Percentiles rank a stretch among this genome's conserved stretches.
Evolutionary conservation across 148 eudicot species (phyloP).

Genomic region (Suaeda aralocaspica): DNA sequence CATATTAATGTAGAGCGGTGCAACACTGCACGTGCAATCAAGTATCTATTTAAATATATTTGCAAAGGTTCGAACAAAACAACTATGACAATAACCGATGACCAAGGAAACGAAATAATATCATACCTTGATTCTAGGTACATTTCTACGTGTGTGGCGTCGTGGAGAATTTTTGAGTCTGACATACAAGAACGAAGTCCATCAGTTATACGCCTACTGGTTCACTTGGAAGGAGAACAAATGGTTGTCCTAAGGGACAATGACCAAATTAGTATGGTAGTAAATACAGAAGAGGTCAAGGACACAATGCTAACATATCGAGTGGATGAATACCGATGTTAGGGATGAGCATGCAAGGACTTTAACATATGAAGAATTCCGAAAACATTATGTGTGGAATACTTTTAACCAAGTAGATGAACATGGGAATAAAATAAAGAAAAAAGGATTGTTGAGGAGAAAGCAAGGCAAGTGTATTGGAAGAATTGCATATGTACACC

Average conservation of each 20-base stretch:
- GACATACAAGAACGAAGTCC: conserved; percentile 1
- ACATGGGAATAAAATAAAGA: too few species aligned
- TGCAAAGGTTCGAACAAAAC: conserved; percentile 18
- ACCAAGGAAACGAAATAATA: not conserved
- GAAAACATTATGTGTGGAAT: too few species aligned
- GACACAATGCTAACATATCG: too few species aligned
- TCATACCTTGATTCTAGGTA: too few species aligned
- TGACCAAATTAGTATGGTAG: not conserved
- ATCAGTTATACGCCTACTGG: not conserved
- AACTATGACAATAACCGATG: not conserved
- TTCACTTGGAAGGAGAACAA: conserved; percentile 4
- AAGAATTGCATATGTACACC: too few species aligned
- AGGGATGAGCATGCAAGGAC: too few species aligned
- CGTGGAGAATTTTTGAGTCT: conserved; percentile 10
- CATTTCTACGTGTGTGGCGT: conserved; percentile 8
- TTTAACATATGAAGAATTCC: too few species aligned
- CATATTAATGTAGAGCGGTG: conserved; percentile 34
- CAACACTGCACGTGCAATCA: conserved; percentile 9
- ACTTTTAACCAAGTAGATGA: too few species aligned
- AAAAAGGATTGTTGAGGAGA: too few species aligned
- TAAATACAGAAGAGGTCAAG: too few species aligned
- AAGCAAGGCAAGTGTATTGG: too few species aligned
- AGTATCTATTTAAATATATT: conserved; percentile 25
- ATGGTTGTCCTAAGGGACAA: not conserved
- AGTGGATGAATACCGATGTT: too few species aligned